Conservation (phyloP, 208 protist species). For the Leptomonas seymouri region DNA sequence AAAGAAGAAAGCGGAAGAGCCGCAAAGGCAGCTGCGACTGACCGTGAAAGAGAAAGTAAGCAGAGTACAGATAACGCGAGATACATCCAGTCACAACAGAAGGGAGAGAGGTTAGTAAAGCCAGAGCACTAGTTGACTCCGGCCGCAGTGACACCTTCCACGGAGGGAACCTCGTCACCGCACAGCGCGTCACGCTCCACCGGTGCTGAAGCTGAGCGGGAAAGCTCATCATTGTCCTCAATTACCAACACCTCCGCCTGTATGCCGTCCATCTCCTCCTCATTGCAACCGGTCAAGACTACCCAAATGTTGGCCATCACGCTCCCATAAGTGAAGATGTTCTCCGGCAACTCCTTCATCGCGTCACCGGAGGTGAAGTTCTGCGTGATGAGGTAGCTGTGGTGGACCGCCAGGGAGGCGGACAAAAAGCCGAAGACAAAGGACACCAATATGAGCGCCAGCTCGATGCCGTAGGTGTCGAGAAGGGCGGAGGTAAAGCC, state of each 20-base stretch:
- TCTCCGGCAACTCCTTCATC: constrained; percentile 33
- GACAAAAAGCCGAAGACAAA: constrained; percentile 46
- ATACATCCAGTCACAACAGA: neutral
- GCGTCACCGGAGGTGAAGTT: constrained; percentile 76
- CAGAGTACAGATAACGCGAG: neutral
- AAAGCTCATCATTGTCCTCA: constrained; percentile 10
- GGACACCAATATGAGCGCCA: constrained; percentile 57
- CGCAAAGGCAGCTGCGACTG: too few species aligned
- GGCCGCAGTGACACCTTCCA: neutral
- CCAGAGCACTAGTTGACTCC: neutral
- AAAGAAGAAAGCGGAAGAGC: neutral
- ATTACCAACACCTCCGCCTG: constrained; percentile 22
- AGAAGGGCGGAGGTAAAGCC: constrained; percentile 47
- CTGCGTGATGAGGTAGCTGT: constrained; percentile 64
- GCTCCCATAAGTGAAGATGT: constrained; percentile 67
- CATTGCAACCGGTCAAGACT: constrained; percentile 34
- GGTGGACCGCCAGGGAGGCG: constrained; percentile 53
- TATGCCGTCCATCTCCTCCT: constrained; percentile 12
- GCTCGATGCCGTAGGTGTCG: constrained; percentile 73
- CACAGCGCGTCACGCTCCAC: neutral
- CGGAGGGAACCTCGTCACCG: neutral
- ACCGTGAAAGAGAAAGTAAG: neutral
- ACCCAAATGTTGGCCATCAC: constrained; percentile 44
- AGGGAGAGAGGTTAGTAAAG: neutral
- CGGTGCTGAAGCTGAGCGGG: neutral